phyloP scores from a whole-genome alignment of 2,329 filamentous ascomycete species.

The Pestalotiopsis sp. region DNA sequence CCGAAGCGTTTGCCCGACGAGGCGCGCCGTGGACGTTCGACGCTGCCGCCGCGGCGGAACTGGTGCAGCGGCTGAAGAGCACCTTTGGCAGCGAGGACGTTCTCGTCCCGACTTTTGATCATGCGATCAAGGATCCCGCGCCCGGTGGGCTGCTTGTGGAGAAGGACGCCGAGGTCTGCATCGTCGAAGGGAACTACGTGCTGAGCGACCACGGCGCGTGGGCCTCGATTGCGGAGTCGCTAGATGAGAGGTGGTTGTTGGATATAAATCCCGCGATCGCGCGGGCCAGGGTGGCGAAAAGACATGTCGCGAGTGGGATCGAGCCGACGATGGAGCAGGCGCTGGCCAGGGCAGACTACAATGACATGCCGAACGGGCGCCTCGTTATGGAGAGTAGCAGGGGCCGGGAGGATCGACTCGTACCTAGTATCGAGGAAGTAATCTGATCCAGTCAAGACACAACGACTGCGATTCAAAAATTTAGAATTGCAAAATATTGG shows the following conservation, averaged over 20 bases:
- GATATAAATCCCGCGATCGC: slow-evolving; percentile 37
- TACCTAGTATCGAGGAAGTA: neutral
- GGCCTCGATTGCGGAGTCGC: slow-evolving; percentile 31
- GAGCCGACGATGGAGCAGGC: slow-evolving; percentile 36
- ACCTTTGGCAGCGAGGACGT: slow-evolving; percentile 10
- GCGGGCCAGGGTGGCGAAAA: slow-evolving; percentile 34
- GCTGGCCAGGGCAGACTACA: slow-evolving; percentile 35
- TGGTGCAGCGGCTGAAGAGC: slow-evolving; percentile 19
- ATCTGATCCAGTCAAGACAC: neutral
- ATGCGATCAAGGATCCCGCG: slow-evolving; percentile 24
- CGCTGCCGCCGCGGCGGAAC: slow-evolving; percentile 18
- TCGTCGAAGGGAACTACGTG: slow-evolving; percentile 28
- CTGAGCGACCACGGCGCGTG: slow-evolving; percentile 31
- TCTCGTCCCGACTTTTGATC: slow-evolving; percentile 23
- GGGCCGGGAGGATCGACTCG: neutral
- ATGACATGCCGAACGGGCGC: slow-evolving; percentile 36
- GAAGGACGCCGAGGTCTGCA: slow-evolving; percentile 15
- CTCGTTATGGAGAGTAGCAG: slow-evolving; percentile 1
- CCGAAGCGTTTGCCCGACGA: slow-evolving; percentile 30
- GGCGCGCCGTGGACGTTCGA: slow-evolving; percentile 36
- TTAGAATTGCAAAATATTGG: too few relatives aligned
- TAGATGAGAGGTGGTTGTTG: slow-evolving; percentile 43
- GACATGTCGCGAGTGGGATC: slow-evolving; percentile 41
- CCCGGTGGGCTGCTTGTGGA: slow-evolving; percentile 17
- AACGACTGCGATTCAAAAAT: neutral